Evolutionary conservation across 208 protist species (phyloP), one percentile per base, ranked within the genome.

Genomic region (Acanthamoeba royreba): DNA sequence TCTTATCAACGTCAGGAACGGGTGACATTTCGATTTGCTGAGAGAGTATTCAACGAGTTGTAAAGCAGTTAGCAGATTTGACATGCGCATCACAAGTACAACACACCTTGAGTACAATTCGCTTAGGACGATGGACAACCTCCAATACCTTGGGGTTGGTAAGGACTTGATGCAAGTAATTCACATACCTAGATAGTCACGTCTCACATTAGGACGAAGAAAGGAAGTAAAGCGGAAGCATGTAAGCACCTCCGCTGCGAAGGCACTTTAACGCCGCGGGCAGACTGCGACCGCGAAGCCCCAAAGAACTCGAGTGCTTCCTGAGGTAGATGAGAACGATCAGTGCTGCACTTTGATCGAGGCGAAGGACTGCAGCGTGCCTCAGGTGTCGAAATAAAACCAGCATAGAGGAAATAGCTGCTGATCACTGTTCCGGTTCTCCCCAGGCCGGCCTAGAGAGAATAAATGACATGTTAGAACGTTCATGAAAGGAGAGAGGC

Each of bases 371-470:
- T 17, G 61, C 9, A 35, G 17, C 17, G 15, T 35, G n/a, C 61
- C 61, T 28, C 85, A 4, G 85, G 49, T 43, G 28, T 31, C 13
- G 19, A 33, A 42, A 74, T 46, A 38, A 92, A 74, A 4, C 85
- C 85, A 5, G 53, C 47, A 25, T 92, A 92, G 85, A 92, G 85
- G 31, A 92, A 92, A 33, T 92, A 92, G 85, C 53, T 53, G 52
- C 53, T 53, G 47, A 92, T 92, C 53, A 72, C 85, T n/a, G 85
- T 92, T 13, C 85, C 85, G 31, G 85, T 92, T 35, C 85, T 28
- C n/a, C 85, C 85, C 40, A 74, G 28, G 40, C 85, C 85, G 17
- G 85, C 85, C 74, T 85, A n/a, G 55, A 8, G 49, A 25, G 49
- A 9, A 55, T 19, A 19, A 17, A 66, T 28, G 11, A 17, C 11